Evolutionary conservation across 352 stramenopile species (phyloP).

Genomic region (Halophytophthora batemanensis): DNA sequence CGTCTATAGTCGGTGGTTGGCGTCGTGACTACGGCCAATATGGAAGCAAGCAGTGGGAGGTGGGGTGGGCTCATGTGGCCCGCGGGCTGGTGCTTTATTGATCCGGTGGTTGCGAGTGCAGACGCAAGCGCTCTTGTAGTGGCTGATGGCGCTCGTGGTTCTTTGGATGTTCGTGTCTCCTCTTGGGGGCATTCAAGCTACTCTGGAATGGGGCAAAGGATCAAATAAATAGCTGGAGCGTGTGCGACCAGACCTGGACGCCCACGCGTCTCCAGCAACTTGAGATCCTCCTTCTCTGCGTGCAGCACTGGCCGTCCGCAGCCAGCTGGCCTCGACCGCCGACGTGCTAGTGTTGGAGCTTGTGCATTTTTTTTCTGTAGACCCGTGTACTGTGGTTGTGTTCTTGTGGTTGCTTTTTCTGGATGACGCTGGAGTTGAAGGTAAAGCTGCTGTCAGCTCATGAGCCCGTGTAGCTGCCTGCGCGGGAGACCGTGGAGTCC

Average conservation of each 20-base stretch:
- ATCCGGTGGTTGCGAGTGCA: background rate
- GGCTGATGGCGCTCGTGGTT: too few species aligned
- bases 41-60: too few species aligned
- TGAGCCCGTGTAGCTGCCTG: slow-evolving; percentile 53
- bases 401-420: slow-evolving; percentile 22
- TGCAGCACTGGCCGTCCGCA: slow-evolving; percentile 4
- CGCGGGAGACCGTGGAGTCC: slow-evolving; percentile 44
- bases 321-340: too few species aligned
- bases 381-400: background rate
- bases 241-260: too few species aligned
- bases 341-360: too few species aligned
- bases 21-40: too few species aligned
- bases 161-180: background rate
- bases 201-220: slow-evolving; percentile 4
- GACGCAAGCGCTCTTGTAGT: background rate
- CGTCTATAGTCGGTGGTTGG: too few species aligned
- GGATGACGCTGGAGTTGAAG: slow-evolving; percentile 5
- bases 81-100: slow-evolving; percentile 2
- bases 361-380: background rate
- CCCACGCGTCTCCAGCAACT: too few species aligned
- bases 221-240: slow-evolving; percentile 24
- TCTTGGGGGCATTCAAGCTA: background rate
- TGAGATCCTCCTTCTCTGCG: slow-evolving; percentile 1
- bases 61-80: too few species aligned
- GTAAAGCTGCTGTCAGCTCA: slow-evolving; percentile 19